Base-by-base conservation (phyloP, 1,284 basidiomycete genomes). In the Veloboletus limbatus region DNA sequence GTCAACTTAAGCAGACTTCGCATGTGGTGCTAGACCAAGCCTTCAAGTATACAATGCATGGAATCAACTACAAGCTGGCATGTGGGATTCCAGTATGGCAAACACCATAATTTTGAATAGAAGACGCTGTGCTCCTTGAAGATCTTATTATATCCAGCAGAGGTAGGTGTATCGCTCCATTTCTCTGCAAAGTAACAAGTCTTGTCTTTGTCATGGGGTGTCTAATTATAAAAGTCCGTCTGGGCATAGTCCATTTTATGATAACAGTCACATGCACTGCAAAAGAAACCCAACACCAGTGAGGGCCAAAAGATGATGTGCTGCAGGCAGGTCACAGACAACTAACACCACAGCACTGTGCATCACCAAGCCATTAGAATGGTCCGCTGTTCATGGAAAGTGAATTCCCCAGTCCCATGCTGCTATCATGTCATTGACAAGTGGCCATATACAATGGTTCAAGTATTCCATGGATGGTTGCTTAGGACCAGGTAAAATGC, bases 401-500 rank as follows among this genome's bases (percentile, higher is more conserved):
- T 5, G 13, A n/a, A 57, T 9, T 0, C 52, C 52, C 0, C 8
- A 1, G 2, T 54, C 41, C 52, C 55, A 57, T 7, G 45, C 35
- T 0, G 6, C 10, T 7, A 4, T 26, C 2, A 56, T 7, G 21
- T 48, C 44, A 0, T 53, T 2, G 0, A 58, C 45, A 2, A 58
- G 52, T 0, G 42, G 46, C 0, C 4, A 8, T 0, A 58, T 22
- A 11, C 49, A 58, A 17, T 56, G 51, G 6, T 59, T 59, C 6
- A 59, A 26, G 2, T 57, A 26, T 8, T 58, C 21, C 0, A 52
- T 37, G 0, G 34, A 53, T 0, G 47, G 44, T 13, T 58, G 47
- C 2, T 26, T 47, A 0, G 51, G 54, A 0, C 56, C 50, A 1
- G 56, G 45, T 4, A 56, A 53, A 4, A 55, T 25, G 0, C 31